Evolutionary conservation across 352 stramenopile genomes (phyloP), one percentile per base, ranked within the genome.

Genomic region (Phytophthora syringae): DNA sequence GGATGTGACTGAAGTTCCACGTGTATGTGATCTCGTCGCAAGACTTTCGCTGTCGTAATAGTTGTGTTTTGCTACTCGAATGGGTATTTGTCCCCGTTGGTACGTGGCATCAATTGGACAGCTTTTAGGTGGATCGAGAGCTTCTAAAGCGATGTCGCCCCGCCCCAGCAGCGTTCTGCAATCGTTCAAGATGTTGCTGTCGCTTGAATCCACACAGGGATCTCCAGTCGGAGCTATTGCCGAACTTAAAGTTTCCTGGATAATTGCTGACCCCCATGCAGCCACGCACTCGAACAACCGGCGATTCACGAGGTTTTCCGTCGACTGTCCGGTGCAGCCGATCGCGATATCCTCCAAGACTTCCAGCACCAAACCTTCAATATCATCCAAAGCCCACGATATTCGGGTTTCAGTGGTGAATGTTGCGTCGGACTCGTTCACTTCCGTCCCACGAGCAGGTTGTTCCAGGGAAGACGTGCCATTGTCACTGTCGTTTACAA

Each of bases 231-330:
- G 60, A 28, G 66, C 60, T 25, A 74, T 66, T 5, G 66, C 60
- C 44, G 66, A 74, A 16, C 10, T 12, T 1, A 74, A 51, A 34
- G 7, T 21, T 7, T 74, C 66, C 0, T 81, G 57, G n/a, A 88
- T 13, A 10, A 76, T 30, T 0, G 39, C 27, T 1, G 42, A 40
- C 3, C 74, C 37, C 18, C 58, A 70, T 12, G 47, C 20, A 11
- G 78, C 61, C 0, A 72, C 50, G 47, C 71, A 87, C 10, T 36
- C 40, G 13, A 68, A 56, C 22, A 91, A 61, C 2, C 53, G 70
- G 0, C 44, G 21, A 22, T 59, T 47, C 12, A 82, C 66, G 21
- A 79, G 70, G 1, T 20, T 56, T 25, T 74, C 64, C 2, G 83
- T 48, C 16, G 74, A 73, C 18, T 60, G 9, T 9, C 21, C 22